Conservation (phyloP, 2,329 filamentous ascomycete genomes). For the Hypoxylon sp. region DNA sequence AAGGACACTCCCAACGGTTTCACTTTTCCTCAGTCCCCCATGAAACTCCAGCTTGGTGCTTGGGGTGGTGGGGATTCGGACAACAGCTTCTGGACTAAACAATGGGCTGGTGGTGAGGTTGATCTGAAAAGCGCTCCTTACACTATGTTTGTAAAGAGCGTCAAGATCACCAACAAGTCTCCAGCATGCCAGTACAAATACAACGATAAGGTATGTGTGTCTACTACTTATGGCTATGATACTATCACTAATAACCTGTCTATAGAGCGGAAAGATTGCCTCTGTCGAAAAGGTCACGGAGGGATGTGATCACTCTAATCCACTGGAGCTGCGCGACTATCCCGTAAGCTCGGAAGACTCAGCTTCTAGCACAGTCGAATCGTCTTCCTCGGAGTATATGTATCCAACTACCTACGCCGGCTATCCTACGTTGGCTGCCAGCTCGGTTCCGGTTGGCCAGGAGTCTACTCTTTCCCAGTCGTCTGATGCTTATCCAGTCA, state of each 20-base stretch:
- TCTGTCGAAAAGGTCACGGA: slow-evolving; percentile 41
- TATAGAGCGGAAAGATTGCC: slow-evolving; percentile 40
- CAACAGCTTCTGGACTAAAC: slow-evolving; percentile 43
- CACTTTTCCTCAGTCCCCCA: slow-evolving; percentile 44
- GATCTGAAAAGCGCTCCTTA: slow-evolving; percentile 42
- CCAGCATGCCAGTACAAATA: slow-evolving; percentile 46
- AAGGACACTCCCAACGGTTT: slow-evolving; percentile 39
- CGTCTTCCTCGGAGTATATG: slow-evolving; percentile 4
- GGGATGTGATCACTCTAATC: slow-evolving; percentile 30
- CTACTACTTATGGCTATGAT: background rate
- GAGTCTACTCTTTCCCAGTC: slow-evolving; percentile 4
- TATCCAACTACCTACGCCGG: slow-evolving; percentile 6
- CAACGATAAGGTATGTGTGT: slow-evolving; percentile 41
- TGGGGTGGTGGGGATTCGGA: slow-evolving; percentile 46
- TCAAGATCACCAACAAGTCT: slow-evolving; percentile 47
- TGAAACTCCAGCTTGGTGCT: slow-evolving; percentile 46
- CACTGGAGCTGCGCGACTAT: slow-evolving; percentile 27
- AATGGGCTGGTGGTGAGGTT: slow-evolving; percentile 47
- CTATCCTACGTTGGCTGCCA: slow-evolving; percentile 23
- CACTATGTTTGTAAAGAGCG: slow-evolving; percentile 45
- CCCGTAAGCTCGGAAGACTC: slow-evolving; percentile 18
- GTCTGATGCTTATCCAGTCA: slow-evolving; percentile 15
- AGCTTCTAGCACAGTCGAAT: slow-evolving; percentile 3
- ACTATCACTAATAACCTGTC: slow-evolving; percentile 29
- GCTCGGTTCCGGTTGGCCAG: slow-evolving; percentile 3